Conservation (phyloP, 805 yeast genomes). For the Candida glaebosa region DNA sequence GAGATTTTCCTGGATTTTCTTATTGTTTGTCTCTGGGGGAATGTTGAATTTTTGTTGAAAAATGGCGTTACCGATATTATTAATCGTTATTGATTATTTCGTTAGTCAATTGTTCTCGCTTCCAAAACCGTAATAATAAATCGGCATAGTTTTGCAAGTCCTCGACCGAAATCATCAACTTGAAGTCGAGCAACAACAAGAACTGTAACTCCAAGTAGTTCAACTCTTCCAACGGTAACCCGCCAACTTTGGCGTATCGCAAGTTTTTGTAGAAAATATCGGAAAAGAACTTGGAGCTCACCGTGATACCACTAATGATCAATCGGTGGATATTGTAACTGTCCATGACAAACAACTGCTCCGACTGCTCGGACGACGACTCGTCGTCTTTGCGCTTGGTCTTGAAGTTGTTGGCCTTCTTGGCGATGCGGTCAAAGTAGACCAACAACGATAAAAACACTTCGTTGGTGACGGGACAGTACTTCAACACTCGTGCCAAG, state of each 20-base stretch:
- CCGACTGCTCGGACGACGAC: conserved; percentile 17
- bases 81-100: too few relatives aligned
- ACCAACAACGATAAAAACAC: conserved; percentile 87
- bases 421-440: conserved; percentile 91
- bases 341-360: conserved; percentile 88
- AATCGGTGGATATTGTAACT: conserved; percentile 92
- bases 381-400: conserved; percentile 17
- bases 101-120: conserved; percentile 55
- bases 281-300: conserved; percentile 89
- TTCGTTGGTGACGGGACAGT: conserved; percentile 98
- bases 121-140: conserved; percentile 79
- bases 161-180: conserved; percentile 80
- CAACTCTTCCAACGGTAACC: conserved; percentile 87
- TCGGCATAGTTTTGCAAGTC: conserved; percentile 91
- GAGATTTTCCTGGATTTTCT: too few relatives aligned
- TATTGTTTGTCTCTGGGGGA: too few relatives aligned
- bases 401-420: conserved; percentile 60
- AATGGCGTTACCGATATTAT: too few relatives aligned
- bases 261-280: conserved; percentile 94
- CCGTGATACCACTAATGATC: conserved; percentile 92
- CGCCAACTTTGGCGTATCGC: conserved; percentile 94
- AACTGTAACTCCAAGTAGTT: conserved; percentile 92
- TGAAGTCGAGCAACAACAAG: conserved; percentile 77
- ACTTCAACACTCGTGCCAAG: conserved; percentile 83
- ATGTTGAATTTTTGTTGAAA: too few relatives aligned